Base-by-base conservation (phyloP, 257 asterid genomes). In the Lycium barbarum region DNA sequence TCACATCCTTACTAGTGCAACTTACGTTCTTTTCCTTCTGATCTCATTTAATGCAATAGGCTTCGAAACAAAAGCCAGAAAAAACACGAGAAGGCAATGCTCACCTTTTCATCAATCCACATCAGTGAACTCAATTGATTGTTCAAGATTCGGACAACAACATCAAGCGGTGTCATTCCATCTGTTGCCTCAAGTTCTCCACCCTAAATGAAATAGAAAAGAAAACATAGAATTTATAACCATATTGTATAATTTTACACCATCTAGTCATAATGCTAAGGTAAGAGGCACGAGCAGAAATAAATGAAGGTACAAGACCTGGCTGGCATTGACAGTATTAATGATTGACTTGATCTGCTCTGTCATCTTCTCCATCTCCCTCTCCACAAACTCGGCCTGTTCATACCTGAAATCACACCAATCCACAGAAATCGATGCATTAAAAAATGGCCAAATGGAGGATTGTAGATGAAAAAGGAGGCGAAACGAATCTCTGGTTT, bases 31-130 rank as follows among this genome's bases (percentile, higher is more conserved):
- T 49, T 49, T 49, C 40, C n/a, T 49, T 74, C 81, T 22, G 81
- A 51, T 74, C 22, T 74, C 81, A 47, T 74, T 51, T 51, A 12
- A 40, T 40, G 63, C 59, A 79, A 12, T 33, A 51, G 17, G 8
- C 18, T 15, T 12, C 20, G 36, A 15, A 17, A 57, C 35, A 61
- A 33, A 63, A 53, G 80, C 33, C 17, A n/a, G 20, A 6, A 79
- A 12, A 79, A 40, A 68, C 68, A 51, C 71, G 5, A 15, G 70
- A 80, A 62, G 87, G 49, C 36, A 81, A 84, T 10, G 51, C 93
- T 83, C 61, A 94, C 99, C 98, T 97, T 97, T 89, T 97, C 99
- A 87, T 97, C 98, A 61, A 95, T 86, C 98, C 96, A 94, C 94
- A 94, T 92, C 94, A 95, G 87, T 15, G 98, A 95, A 89, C 97